Percentiles rank a stretch among this genome's conserved stretches.
These are phyloP conservation scores for Stereum hirsutum DNA, from an alignment of 1,284 basidiomycete genomes.

Conservation along the genomic window DNA sequence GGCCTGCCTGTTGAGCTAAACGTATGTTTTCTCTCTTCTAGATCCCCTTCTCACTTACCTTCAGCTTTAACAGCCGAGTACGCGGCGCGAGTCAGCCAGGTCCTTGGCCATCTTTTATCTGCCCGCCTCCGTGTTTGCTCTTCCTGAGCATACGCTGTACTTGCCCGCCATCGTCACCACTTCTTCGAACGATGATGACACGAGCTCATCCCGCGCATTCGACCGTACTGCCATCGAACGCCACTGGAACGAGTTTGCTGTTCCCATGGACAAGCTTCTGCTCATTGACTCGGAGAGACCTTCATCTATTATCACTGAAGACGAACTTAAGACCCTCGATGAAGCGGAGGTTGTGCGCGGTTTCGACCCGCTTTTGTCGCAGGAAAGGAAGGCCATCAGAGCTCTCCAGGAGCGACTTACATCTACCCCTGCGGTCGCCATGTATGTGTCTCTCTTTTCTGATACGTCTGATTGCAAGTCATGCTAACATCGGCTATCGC, in stretches of 20 bases:
- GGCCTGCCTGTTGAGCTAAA: conserved; percentile 21
- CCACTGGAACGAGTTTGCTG: conserved; percentile 37
- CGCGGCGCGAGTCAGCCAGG: conserved; percentile 21
- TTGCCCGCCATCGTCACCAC: conserved; percentile 24
- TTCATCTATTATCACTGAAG: conserved; percentile 34
- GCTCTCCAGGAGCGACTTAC: conserved; percentile 28
- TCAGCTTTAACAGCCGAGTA: conserved; percentile 34
- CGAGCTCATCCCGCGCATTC: conserved; percentile 20
- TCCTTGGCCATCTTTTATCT: conserved; percentile 60
- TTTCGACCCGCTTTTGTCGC: conserved; percentile 34
- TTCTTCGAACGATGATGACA: conserved; percentile 20
- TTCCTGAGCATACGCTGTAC: not conserved
- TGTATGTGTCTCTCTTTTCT: conserved; percentile 34
- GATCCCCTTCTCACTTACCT: conserved; percentile 21
- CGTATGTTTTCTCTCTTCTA: conserved; percentile 34
- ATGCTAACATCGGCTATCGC: conserved; percentile 4
- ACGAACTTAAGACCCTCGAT: conserved; percentile 33
- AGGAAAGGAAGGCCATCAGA: conserved; percentile 21
- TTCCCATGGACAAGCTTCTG: conserved; percentile 33
- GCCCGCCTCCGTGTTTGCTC: conserved; percentile 22
- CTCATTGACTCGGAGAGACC: conserved; percentile 23
- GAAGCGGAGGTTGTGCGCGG: conserved; percentile 32
- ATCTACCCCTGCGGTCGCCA: conserved; percentile 46
- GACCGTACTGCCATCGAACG: conserved; percentile 30
- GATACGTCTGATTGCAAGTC: not conserved